Base-by-base conservation (phyloP, 2,329 filamentous ascomycete genomes). In the Pseudogymnoascus sp. region DNA sequence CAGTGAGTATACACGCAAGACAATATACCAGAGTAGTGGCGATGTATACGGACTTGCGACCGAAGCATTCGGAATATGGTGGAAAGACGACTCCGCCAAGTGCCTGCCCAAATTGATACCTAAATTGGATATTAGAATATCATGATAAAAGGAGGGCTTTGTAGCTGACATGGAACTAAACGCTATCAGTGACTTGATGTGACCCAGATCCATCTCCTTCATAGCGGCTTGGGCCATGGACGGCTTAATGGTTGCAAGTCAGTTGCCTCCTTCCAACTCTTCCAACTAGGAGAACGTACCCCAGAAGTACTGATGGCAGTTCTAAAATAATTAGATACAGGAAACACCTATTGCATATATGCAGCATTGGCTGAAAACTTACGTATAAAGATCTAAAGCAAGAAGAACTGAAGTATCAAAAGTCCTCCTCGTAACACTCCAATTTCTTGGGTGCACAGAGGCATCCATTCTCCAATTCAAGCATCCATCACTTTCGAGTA, bases 41-140 rank as follows among this genome's bases (percentile, higher is more conserved):
- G 5, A 74, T 68, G 44, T 76, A 76, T 7, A 74, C 70, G 5
- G 64, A 64, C 10, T 68, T 71, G 1, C 74, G 68, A 0, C 75
- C 75, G 47, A 74, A 75, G 2, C 69, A 64, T 64, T 77, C 74
- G 0, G 73, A 72, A 21, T 74, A 68, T 2, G 75, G 73, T 8
- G 74, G 74, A 58, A 76, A 73, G 5, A 76, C 37, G 5, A 75
- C 68, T 1, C 73, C 74, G 4, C 74, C 74, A 8, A 76, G 21
- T 4, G 71, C 74, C 66, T 77, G 73, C 8, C 72, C 73, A 2
- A 74, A 66, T 47, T 72, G 69, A 61, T 75, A 75, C 64, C 68
- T 72, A 35, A 58, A 9, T 33, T 31, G 8, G 15, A 50, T 7
- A 33, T 35, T 58, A 21, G 39, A 31, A 39, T 1, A n/a, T 13